A percentile compares a stretch with the other conserved stretches of the same genome.
phyloP scores from a whole-genome alignment of 495 filamentous ascomycete genomes.

The Ramalina intermedia region DNA sequence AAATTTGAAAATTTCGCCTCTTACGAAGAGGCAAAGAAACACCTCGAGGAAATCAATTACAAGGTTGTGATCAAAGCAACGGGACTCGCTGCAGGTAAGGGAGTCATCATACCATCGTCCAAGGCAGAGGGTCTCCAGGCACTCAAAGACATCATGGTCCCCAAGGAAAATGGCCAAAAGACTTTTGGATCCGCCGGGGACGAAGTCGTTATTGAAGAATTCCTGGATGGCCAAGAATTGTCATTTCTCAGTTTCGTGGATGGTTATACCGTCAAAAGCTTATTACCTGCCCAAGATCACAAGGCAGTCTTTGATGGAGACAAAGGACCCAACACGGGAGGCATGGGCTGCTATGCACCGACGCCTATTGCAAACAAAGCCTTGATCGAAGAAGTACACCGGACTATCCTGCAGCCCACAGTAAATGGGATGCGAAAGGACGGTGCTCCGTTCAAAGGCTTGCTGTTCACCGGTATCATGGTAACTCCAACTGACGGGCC shows the following conservation, averaged over 20 bases:
- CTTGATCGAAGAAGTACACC: conserved; percentile 62
- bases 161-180: conserved; percentile 35
- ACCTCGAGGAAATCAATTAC: conserved; percentile 61
- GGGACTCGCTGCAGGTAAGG: conserved; percentile 74
- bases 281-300: conserved; percentile 94
- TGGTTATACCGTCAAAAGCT: conserved; percentile 65
- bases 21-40: conserved; percentile 60
- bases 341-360: conserved; percentile 95
- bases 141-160: conserved; percentile 78
- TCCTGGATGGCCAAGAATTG: conserved; percentile 79
- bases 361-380: conserved; percentile 66
- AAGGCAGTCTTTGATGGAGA: conserved; percentile 90
- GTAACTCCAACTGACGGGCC: conserved; percentile 67
- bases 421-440: conserved; percentile 78
- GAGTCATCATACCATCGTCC: conserved; percentile 69
- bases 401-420: conserved; percentile 75
- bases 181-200: conserved; percentile 71
- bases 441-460: conserved; percentile 60
- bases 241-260: conserved; percentile 86
- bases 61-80: conserved; percentile 80
- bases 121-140: conserved; percentile 72
- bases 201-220: conserved; percentile 95
- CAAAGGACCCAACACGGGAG: conserved; percentile 84
- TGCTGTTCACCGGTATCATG: conserved; percentile 94
- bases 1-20: conserved; percentile 75